Evolutionary conservation across 495 filamentous ascomycete genomes (phyloP), one percentile per base, ranked within the genome.

Genomic region (Alectoria sarmentosa): DNA sequence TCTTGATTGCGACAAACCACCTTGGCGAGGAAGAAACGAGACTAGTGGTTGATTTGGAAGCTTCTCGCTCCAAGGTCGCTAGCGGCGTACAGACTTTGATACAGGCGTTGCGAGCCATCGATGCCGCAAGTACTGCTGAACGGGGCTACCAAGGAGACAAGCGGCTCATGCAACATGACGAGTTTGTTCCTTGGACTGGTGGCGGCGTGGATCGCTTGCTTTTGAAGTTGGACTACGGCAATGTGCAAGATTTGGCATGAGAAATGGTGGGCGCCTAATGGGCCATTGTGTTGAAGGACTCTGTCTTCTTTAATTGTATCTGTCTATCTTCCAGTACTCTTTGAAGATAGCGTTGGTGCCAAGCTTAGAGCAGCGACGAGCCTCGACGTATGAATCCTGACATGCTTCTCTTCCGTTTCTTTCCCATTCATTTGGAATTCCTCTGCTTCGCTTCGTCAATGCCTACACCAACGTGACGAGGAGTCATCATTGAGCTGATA

Each of bases 201-300:
- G 87, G 86, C 4, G 88, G 90, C 11, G 84, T 94, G 30, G 89
- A 93, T 76, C 78, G 89, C 60, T 77, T 96, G 71, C 71, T 96
- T 54, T 92, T 95, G 89, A 92, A 93, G 73, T 76, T 96, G 64
- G 91, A 94, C 77, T 91, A 90, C 77, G 82, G 77, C 41, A 80
- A 77, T 64, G 70, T 76, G 17, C 48, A 62, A n/a, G 38, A 41
- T 21, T 37, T 62, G 30, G 46, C 32, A 11, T 34, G 39, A 15
- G 52, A 23, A 56, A 3, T 56, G 36, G 26, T 28, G 21, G 41
- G 23, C 10, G 56, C 42, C 59, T 62, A 15, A 41, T 34, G 32
- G 36, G 60, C 34, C 41, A 14, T 14, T 11, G 36, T 28, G 23
- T 26, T 49, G 30, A 37, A 26, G 28, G 41, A 14, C 15, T n/a